Evolutionary conservation across 2,329 filamentous ascomycete genomes (phyloP).

Genomic region (Ophiostoma novo-ulmi): DNA sequence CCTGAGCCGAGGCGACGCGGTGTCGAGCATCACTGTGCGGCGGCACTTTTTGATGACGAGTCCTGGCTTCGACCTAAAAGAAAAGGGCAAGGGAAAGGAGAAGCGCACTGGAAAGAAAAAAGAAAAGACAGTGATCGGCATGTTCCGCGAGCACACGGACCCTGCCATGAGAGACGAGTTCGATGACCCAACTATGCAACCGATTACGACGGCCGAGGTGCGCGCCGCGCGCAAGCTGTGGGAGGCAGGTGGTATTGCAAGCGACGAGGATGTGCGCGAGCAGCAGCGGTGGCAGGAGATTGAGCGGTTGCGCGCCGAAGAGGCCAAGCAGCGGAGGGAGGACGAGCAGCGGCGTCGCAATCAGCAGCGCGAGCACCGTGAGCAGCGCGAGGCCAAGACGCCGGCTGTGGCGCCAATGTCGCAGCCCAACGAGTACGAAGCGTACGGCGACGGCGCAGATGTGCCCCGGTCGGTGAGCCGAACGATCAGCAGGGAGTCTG

Average conservation of each 20-base stretch:
- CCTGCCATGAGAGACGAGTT: background rate
- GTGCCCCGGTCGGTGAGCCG: background rate
- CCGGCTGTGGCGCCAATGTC: too few species aligned
- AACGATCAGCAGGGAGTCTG: background rate
- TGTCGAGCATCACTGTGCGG: background rate
- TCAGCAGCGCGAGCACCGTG: too few species aligned
- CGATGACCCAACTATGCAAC: background rate
- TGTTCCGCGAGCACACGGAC: background rate
- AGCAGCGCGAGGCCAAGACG: too few species aligned
- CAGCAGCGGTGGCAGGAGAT: background rate
- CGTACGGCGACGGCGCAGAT: constrained; percentile 22
- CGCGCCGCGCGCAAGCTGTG: background rate
- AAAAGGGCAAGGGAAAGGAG: background rate
- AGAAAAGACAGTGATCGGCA: background rate
- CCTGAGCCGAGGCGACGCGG: background rate
- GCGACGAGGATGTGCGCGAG: background rate
- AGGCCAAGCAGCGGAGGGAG: background rate
- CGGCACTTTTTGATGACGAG: background rate
- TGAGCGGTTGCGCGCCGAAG: too few species aligned
- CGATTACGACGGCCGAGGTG: background rate
- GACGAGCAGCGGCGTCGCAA: background rate
- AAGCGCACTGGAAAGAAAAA: background rate
- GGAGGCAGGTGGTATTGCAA: background rate
- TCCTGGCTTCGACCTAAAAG: background rate
- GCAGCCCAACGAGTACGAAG: background rate